A percentile compares a stretch with the other conserved stretches of the same genome.
Evolutionary conservation across 139 green algal species (phyloP).

Genomic region (Choricystis sp.): DNA sequence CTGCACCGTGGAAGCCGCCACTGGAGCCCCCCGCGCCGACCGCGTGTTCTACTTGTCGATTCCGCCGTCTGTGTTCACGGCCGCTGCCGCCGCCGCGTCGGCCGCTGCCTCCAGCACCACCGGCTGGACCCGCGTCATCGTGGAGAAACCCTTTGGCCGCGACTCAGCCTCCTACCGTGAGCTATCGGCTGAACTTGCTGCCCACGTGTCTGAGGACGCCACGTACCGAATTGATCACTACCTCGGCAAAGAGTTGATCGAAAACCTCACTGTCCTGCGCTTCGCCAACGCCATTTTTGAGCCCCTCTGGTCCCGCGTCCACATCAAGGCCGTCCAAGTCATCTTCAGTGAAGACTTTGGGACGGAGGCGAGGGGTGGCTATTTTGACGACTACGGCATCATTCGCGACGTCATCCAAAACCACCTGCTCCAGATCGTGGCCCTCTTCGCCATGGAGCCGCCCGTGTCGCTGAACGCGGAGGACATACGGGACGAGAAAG

Average conservation of each 20-base stretch:
- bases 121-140: slow-evolving; percentile 94
- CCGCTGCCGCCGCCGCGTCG: slow-evolving; percentile 46
- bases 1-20: slow-evolving; percentile 35
- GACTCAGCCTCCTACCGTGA: slow-evolving; percentile 64
- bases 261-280: slow-evolving; percentile 93
- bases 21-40: slow-evolving; percentile 31
- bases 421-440: slow-evolving; percentile 60
- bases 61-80: slow-evolving; percentile 80
- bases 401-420: slow-evolving; percentile 93
- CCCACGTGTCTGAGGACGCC: slow-evolving; percentile 59
- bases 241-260: slow-evolving; percentile 90
- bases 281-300: slow-evolving; percentile 86
- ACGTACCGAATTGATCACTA: slow-evolving; percentile 96
- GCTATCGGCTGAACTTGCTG: slow-evolving; percentile 50
- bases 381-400: slow-evolving; percentile 97
- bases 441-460: slow-evolving; percentile 74
- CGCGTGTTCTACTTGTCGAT: slow-evolving; percentile 98
- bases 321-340: slow-evolving; percentile 73
- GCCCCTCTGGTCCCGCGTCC: slow-evolving; percentile 63
- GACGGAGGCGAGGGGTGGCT: slow-evolving; percentile 79
- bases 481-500: slow-evolving; percentile 91
- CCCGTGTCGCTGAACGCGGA: slow-evolving; percentile 70
- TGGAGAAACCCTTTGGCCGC: slow-evolving; percentile 97
- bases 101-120: slow-evolving; percentile 43
- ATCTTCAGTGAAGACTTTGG: slow-evolving; percentile 63